A percentile compares a stretch with the other conserved stretches of the same genome.
phyloP scores from a whole-genome alignment of 2,329 filamentous ascomycete species.

The Didymella lethalis region DNA sequence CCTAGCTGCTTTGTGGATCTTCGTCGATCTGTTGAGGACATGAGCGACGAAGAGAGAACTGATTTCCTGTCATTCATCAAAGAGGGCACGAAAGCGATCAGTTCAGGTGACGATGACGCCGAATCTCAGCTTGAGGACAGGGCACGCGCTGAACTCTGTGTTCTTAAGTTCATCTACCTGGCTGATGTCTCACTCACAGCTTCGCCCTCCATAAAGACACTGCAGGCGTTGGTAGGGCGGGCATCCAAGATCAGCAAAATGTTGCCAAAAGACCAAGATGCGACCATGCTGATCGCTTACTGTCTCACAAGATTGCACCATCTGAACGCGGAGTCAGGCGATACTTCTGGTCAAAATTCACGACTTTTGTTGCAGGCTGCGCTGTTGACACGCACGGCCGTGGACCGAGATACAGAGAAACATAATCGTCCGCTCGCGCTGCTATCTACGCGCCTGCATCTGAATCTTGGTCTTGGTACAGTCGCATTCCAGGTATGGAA shows the following conservation, averaged over 20 bases:
- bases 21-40: constrained; percentile 30
- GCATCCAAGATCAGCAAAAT: constrained; percentile 30
- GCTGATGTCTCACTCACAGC: constrained; percentile 29
- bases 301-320: constrained; percentile 35
- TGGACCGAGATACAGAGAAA: constrained; percentile 35
- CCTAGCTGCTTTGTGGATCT: constrained; percentile 43
- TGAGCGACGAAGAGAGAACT: constrained; percentile 23
- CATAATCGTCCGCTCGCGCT: constrained; percentile 39
- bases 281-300: constrained; percentile 34
- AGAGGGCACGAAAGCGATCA: constrained; percentile 7
- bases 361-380: constrained; percentile 41
- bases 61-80: constrained; percentile 30
- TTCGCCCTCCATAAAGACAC: constrained; percentile 2
- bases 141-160: constrained; percentile 33
- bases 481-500: constrained; percentile 41
- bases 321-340: constrained; percentile 5
- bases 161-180: constrained; percentile 40
- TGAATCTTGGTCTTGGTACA: constrained; percentile 42
- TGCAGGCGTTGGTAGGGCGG: constrained; percentile 31
- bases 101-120: not conserved
- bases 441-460: constrained; percentile 45
- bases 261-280: constrained; percentile 25
- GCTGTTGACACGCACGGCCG: constrained; percentile 36
- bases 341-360: constrained; percentile 19
- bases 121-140: constrained; percentile 21